Evolutionary conservation across 106 monocot genomes (phyloP).

Genomic region (Acorus calamus): DNA sequence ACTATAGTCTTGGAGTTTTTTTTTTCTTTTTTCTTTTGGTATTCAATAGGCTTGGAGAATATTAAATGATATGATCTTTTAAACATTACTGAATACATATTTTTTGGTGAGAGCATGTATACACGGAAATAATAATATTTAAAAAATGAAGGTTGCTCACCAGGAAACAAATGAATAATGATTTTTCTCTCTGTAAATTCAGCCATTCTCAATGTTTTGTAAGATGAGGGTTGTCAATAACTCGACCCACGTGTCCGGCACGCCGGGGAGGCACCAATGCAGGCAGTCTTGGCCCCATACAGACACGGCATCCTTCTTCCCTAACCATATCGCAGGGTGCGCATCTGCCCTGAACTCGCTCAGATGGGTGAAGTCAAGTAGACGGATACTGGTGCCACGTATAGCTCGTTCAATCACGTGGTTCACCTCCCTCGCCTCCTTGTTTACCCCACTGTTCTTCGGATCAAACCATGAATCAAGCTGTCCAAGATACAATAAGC

Average conservation of each 20-base stretch:
- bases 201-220: constrained; percentile 21
- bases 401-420: constrained; percentile 38
- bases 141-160: too few relatives aligned
- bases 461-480: constrained; percentile 95
- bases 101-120: too few relatives aligned
- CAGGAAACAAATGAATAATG: too few relatives aligned
- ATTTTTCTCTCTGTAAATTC: neutral
- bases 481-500: constrained; percentile 25
- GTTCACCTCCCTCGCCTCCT: constrained; percentile 80
- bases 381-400: constrained; percentile 35
- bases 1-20: too few relatives aligned
- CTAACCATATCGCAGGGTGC: constrained; percentile 93
- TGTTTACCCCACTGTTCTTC: constrained; percentile 62
- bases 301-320: constrained; percentile 80
- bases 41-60: too few relatives aligned
- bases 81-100: too few relatives aligned
- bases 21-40: too few relatives aligned
- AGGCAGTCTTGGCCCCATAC: constrained; percentile 96
- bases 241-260: constrained; percentile 94
- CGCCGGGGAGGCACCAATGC: constrained; percentile 97
- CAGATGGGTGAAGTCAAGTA: constrained; percentile 73
- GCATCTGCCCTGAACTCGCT: constrained; percentile 96
- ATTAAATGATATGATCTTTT: too few relatives aligned
- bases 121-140: too few relatives aligned
- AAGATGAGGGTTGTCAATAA: constrained; percentile 53